Evolutionary conservation across 2,329 filamentous ascomycete genomes (phyloP), one percentile per base, ranked within the genome.

Genomic region (Coleophoma cylindrospora): DNA sequence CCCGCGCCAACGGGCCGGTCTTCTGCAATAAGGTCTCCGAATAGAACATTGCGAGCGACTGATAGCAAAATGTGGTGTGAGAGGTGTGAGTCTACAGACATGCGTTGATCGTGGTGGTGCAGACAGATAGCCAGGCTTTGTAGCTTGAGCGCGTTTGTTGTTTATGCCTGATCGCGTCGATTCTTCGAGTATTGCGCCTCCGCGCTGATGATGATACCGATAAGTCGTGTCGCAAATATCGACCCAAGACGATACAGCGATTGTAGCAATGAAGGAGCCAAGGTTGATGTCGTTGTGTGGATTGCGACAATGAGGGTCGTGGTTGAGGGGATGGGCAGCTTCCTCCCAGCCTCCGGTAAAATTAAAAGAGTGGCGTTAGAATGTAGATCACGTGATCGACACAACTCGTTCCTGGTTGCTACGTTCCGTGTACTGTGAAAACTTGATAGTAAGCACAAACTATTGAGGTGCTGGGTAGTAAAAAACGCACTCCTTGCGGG

Each of bases 11-110:
- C 65, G 94, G 92, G 76, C 94, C 94, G 62, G 90, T 96, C 84
- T 96, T 96, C 69, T 91, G 91, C 63, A 99, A 82, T 52, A 99
- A 82, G 49, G 90, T 91, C 76, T 96, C 91, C 48, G 94, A 96
- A 71, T 96, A 97, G 74, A 99, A 99, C 94, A 99, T 99, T 68
- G 66, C 74, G 72, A 60, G 15, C 14, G 6, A 38, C 7, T 38
- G 36, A 38, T 38, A 38, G 36, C 14, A 27, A 27, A 8, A 27
- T 27, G 27, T 27, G 27, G 27, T 27, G 27, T 27, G 27, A 10
- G 27, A 27, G 27, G 6, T 27, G 9, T 27, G 27, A 27, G 27
- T 27, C 27, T 27, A 27, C 9, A 27, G 27, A 27, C 27, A 27
- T 27, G 7, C 27, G 27, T 27, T 10, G 27, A 7, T 27, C 27